These are phyloP conservation scores for Apiospora marii DNA, from an alignment of 2,329 filamentous ascomycete species.

Conservation along the genomic window DNA sequence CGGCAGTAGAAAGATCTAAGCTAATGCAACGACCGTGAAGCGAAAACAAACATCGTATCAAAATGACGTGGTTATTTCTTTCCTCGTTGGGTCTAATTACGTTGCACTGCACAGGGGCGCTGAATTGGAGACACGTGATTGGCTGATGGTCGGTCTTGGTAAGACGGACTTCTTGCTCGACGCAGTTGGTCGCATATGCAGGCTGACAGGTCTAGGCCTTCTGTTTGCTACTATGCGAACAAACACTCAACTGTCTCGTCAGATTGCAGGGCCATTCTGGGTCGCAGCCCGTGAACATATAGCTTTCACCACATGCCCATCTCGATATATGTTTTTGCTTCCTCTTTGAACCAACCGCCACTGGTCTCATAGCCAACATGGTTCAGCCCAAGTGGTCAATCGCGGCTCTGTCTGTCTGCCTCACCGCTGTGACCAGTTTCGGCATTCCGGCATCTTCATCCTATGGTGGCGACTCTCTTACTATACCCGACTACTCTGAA, in stretches of 20 bases:
- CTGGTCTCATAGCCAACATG: background rate
- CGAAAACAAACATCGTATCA: background rate
- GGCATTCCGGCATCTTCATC: background rate
- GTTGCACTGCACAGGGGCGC: background rate
- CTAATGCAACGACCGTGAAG: too few relatives aligned
- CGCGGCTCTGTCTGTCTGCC: background rate
- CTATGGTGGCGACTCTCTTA: too few relatives aligned
- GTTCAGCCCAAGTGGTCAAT: background rate
- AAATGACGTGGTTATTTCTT: background rate
- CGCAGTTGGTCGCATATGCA: background rate
- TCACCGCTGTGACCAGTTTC: background rate
- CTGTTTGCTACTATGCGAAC: too few relatives aligned
- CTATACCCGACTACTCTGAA: background rate
- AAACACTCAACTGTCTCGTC: background rate
- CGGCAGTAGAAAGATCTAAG: too few relatives aligned
- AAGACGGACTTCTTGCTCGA: background rate
- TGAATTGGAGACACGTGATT: background rate
- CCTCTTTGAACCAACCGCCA: background rate
- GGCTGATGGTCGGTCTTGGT: background rate
- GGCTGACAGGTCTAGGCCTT: background rate
- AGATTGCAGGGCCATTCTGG: background rate
- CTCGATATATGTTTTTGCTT: background rate
- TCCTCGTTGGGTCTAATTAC: background rate
- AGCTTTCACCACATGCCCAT: background rate
- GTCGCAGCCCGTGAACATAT: background rate